Base-by-base conservation (phyloP, 345 rosid genomes). In the Zanthoxylum bungeanum region DNA sequence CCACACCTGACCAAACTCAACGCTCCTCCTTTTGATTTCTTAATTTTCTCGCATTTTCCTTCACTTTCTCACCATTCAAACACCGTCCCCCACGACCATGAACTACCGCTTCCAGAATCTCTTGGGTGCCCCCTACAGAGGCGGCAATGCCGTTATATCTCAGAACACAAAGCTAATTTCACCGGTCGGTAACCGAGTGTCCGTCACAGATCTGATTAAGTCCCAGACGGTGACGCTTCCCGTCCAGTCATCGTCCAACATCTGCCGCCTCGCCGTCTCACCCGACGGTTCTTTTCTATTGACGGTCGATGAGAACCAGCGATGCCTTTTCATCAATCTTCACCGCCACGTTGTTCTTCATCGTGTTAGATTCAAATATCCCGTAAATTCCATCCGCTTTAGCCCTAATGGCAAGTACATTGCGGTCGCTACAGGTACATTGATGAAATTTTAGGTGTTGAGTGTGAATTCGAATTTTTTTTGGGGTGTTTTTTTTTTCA, bases 181-280 rank as follows among this genome's bases (percentile, higher is more conserved):
- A 47, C 93, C 98, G 1, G 91, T 95, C 60, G 97, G 97, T 10
- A 95, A 95, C 83, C 87, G 99, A 9, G 84, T 95, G 77, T 85
- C 98, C 78, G 83, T 91, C 77, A 95, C 92, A 27, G 96, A 95
- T 89, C 93, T 92, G 56, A 73, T 82, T 42, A 89, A 89, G 76
- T 89, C 93, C 70, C 87, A 89, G 31, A 81, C 97, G 25, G 22
- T 82, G 25, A 92, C 98, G 16, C 86, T 92, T 22, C 87, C 93
- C 2, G 14, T 85, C 55, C 85, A 79, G 22, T 79, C 91, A 2
- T 92, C 99, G 28, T 71, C 93, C 64, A 89, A 91, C 82, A 86
- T 95, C 51, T 75, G 79, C 70, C 93, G 86, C 66, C 70, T 95
- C 37, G 98, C 97, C 5, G 91, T 78, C 77, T 92, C 97, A 12